Base-by-base conservation (phyloP, 2,329 filamentous ascomycete species). In the Diplodia seriata region DNA sequence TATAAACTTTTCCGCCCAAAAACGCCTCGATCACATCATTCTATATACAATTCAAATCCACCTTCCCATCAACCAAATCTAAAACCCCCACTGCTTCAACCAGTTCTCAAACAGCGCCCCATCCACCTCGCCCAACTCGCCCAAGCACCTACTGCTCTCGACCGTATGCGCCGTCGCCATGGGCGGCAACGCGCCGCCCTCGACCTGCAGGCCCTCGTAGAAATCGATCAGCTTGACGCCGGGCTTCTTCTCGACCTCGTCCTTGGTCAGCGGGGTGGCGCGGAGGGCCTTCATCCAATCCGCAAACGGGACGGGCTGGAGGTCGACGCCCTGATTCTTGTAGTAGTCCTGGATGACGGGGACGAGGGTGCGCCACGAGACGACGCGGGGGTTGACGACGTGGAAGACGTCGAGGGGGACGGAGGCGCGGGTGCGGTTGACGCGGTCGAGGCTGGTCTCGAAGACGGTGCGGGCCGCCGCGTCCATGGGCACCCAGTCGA, bases 401-500 rank as follows among this genome's bases (percentile, higher is more conserved):
- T 68, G 57, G 40, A 68, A 68, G 12, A 63, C 57, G 7, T 68
- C 66, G 12, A 68, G 66, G 20, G 33, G 14, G 4, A 23, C 29
- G 0, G 1, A 12, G 3, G 12, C 11, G 14, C 36, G 56, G 11
- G 33, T 56, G 2, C 43, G n/a, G 0, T 4, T 26, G 15, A 55
- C 12, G 1, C 66, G 47, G 11, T 40, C 31, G 15, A 49, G 20
- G 23, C 51, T 29, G 12, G 38, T n/a, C 57, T 68, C 50, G n/a
- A 68, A 43, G 5, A 66, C 61, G 20, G 54, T 54, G 31, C 54
- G 49, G 2, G 53, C 67, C 1, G 61, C 67, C 0, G 53, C 51
- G 23, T 71, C 70, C 36, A 70, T 67, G 3, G 74, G 73, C 0
- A 76, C 68, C 75, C 75, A 76, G 40, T 76, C 74, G 1, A 76